Base-by-base conservation (phyloP, 805 yeast genomes). In the Candida namnaoensis region DNA sequence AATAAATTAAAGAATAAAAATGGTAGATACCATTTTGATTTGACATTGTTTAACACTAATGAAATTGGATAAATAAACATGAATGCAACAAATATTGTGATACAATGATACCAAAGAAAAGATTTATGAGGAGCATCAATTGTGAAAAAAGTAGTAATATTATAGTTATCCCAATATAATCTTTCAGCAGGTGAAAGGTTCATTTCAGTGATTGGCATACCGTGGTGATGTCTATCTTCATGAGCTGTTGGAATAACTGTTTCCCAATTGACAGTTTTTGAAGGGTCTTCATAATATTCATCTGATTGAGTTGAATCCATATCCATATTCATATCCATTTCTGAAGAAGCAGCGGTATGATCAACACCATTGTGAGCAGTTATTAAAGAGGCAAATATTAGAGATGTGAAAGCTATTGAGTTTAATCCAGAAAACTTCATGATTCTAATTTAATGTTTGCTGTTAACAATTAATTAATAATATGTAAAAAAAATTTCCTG, bases 151-250 rank as follows among this genome's bases (percentile, higher is more conserved):
- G 87, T 80, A 2, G 91, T 82, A 12, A 95, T 78, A 54, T 84
- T 78, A 61, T 88, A 90, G 25, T 61, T 57, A 38, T 78, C 79
- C 97, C 97, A 90, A 60, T 73, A 90, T 26, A 70, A 57, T 42
- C 78, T 65, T 59, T 88, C 96, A 37, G 78, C 83, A 1, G 90
- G 82, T 14, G 79, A 70, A 38, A 90, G 69, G 15, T 75, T 54
- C 2, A 84, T 82, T 44, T 72, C 57, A 37, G 88, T 66, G 36
- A 90, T 85, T 1, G 95, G 90, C 48, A 75, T 53, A 0, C 95
- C 95, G 54, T 87, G 95, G 38, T 61, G 56, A 53, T 77, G 71
- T 30, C 49, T 56, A 5, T 48, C 52, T 41, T 68, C 74, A 53
- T 76, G 78, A 0, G 81, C 62, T n/a, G 65, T 59, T 1, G 80